A percentile compares a stretch with the other conserved stretches of the same genome.
phyloP scores from a whole-genome alignment of 495 filamentous ascomycete species.

The Aspergillus olivimuriae region DNA sequence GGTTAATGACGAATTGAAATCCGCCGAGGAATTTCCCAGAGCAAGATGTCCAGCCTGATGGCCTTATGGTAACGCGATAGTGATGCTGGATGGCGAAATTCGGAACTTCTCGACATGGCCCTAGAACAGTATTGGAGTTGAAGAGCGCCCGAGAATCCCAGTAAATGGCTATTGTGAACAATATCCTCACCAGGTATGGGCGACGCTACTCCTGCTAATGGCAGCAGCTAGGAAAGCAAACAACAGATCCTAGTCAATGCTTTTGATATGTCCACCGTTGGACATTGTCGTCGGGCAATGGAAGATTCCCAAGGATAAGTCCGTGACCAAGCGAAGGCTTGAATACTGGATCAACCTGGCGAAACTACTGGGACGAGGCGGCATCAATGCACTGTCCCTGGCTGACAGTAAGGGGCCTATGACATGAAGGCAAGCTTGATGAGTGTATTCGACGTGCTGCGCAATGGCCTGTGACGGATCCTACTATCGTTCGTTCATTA shows the following conservation, averaged over 20 bases:
- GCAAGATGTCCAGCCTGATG: not conserved
- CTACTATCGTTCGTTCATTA: constrained; percentile 50
- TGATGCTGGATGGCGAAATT: constrained; percentile 7
- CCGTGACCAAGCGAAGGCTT: constrained; percentile 48
- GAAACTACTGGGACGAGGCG: constrained; percentile 51
- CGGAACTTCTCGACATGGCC: not conserved
- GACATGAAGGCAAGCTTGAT: constrained; percentile 51
- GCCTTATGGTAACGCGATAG: constrained; percentile 6
- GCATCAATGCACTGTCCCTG: constrained; percentile 54
- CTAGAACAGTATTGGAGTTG: not conserved
- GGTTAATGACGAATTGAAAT: not conserved
- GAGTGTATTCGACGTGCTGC: constrained; percentile 44
- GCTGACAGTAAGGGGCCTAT: constrained; percentile 54
- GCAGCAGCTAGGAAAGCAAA: constrained; percentile 21
- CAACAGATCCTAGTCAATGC: constrained; percentile 61
- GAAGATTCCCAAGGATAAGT: constrained; percentile 52
- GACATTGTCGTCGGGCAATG: constrained; percentile 62
- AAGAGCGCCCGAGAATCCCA: not conserved
- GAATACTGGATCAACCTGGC: constrained; percentile 57
- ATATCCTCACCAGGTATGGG: no score
- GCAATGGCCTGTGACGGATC: constrained; percentile 54
- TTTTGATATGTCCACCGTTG: constrained; percentile 56
- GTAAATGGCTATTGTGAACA: not conserved
- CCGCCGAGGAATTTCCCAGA: not conserved
- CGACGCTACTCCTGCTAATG: not conserved